Percentiles rank a stretch among this genome's conserved stretches.
phyloP scores from a whole-genome alignment of 805 yeast species.

The Nakazawaea molendinolei region DNA sequence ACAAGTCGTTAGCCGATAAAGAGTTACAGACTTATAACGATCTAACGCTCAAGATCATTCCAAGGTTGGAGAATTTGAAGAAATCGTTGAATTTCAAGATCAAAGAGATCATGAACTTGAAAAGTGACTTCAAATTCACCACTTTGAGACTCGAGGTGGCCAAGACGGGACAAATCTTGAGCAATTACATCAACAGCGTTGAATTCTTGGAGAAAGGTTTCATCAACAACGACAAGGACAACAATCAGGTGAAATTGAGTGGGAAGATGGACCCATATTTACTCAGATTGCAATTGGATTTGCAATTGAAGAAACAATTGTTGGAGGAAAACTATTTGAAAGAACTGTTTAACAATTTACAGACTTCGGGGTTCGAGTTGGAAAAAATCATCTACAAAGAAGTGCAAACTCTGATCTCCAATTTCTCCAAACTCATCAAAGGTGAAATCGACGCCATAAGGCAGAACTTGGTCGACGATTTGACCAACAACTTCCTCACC shows the following conservation, averaged over 20 bases:
- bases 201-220: slow-evolving; percentile 33
- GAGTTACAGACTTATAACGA: slow-evolving; percentile 48
- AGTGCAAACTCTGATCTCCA: slow-evolving; percentile 48
- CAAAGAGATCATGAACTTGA: slow-evolving; percentile 48
- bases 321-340: slow-evolving; percentile 59
- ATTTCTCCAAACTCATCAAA: slow-evolving; percentile 44
- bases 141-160: slow-evolving; percentile 56
- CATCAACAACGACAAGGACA: slow-evolving; percentile 24
- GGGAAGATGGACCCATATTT: slow-evolving; percentile 52
- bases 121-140: slow-evolving; percentile 50
- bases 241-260: slow-evolving; percentile 18
- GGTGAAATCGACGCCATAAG: slow-evolving; percentile 42
- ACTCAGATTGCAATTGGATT: slow-evolving; percentile 52
- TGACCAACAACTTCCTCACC: slow-evolving; percentile 42
- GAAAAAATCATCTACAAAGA: slow-evolving; percentile 59
- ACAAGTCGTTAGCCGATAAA: slow-evolving; percentile 29
- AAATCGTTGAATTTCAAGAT: slow-evolving; percentile 46
- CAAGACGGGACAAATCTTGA: slow-evolving; percentile 50
- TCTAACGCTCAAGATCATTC: slow-evolving; percentile 39
- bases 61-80: slow-evolving; percentile 49
- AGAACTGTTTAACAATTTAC: slow-evolving; percentile 60
- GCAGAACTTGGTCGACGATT: slow-evolving; percentile 45
- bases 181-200: slow-evolving; percentile 38
- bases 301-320: slow-evolving; percentile 58
- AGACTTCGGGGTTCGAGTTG: slow-evolving; percentile 56